These are phyloP conservation scores for Sambucus nigra DNA, from an alignment of 129 eudicot genomes.

Conservation along the genomic window DNA sequence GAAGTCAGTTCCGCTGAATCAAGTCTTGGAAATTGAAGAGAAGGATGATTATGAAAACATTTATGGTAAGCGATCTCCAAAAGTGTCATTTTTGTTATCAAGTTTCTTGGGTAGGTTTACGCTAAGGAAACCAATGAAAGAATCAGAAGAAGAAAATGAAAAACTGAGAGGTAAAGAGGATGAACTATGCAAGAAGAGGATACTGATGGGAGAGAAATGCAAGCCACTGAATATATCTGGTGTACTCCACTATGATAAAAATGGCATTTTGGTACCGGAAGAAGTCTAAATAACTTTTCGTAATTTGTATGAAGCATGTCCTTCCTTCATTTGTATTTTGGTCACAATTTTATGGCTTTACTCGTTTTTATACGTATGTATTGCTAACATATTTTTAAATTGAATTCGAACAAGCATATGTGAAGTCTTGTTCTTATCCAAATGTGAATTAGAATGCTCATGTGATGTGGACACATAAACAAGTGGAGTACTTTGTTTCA, in stretches of 20 bases:
- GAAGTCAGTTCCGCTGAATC: not conserved
- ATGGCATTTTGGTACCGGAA: slow-evolving; percentile 44
- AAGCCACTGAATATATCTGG: slow-evolving; percentile 36
- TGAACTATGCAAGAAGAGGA: slow-evolving; percentile 50
- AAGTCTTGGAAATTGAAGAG: slow-evolving; percentile 1
- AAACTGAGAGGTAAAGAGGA: slow-evolving; percentile 7
- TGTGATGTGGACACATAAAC: no score
- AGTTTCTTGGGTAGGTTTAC: slow-evolving; percentile 5
- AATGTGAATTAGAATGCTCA: no score
- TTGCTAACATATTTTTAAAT: no score
- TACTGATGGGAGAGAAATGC: slow-evolving; percentile 42
- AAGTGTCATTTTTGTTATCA: not conserved
- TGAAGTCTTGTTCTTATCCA: no score
- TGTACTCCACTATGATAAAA: slow-evolving; percentile 36
- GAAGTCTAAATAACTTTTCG: slow-evolving; percentile 1
- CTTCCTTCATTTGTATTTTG: no score
- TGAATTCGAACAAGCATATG: no score
- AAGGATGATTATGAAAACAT: not conserved
- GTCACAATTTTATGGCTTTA: no score
- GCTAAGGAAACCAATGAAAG: slow-evolving; percentile 12
- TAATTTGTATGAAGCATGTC: no score
- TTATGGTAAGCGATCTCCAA: not conserved
- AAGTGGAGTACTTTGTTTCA: no score
- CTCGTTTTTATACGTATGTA: no score
- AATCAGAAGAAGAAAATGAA: slow-evolving; percentile 1